These are phyloP conservation scores for Hordeum pubiflorum DNA, from an alignment of 202 grass and related monocot genomes.

Conservation along the genomic window DNA sequence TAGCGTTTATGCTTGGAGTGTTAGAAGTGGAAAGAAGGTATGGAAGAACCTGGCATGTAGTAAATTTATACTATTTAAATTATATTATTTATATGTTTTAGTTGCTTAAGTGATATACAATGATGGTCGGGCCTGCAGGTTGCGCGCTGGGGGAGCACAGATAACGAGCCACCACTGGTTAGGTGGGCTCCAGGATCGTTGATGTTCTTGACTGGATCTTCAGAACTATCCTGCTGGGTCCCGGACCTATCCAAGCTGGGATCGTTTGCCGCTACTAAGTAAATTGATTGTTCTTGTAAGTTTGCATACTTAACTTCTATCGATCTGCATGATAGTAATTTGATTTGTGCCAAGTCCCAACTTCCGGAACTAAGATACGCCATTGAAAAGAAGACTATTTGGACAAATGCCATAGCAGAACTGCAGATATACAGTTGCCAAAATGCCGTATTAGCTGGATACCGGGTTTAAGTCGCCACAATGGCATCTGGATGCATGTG, in stretches of 20 bases:
- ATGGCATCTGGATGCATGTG: background rate
- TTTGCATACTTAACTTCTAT: background rate
- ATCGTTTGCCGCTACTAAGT: constrained; percentile 47
- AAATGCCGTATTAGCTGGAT: background rate
- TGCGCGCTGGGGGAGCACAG: constrained; percentile 90
- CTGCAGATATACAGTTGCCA: background rate
- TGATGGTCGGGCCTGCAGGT: constrained; percentile 39
- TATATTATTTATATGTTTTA: background rate
- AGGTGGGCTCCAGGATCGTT: constrained; percentile 81
- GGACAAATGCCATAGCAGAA: background rate
- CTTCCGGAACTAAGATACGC: background rate
- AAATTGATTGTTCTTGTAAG: constrained; percentile 19
- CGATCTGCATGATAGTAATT: background rate
- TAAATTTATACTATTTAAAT: background rate
- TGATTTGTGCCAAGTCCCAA: background rate
- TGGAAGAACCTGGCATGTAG: background rate
- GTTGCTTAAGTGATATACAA: background rate
- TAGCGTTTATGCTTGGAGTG: constrained; percentile 90
- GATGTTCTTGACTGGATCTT: constrained; percentile 89
- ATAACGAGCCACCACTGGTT: constrained; percentile 82
- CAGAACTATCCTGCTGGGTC: constrained; percentile 93
- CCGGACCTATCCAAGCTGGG: constrained; percentile 88
- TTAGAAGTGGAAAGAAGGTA: constrained; percentile 88
- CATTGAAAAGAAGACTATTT: background rate
- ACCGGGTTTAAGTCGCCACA: background rate